Percentiles rank a stretch among this genome's conserved stretches.
Conservation (phyloP, 768 basidiomycete genomes). For the Boletus fagicola region DNA sequence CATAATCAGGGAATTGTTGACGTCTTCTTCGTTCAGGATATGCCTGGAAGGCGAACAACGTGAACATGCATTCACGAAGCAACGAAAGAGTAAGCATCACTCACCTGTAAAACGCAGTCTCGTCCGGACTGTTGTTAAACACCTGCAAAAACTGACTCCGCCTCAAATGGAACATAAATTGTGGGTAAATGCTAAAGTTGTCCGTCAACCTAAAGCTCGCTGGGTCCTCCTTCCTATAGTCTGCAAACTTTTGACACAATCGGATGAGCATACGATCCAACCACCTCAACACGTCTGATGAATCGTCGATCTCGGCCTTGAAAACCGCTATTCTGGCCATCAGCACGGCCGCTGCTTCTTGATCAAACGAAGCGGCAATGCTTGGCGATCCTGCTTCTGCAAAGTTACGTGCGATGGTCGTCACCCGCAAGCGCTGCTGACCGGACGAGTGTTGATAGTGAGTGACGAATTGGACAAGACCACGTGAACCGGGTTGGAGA, state of each 20-base stretch:
- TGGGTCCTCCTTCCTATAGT: conserved; percentile 97
- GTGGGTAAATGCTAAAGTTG: conserved; percentile 98
- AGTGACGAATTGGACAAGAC: conserved; percentile 96
- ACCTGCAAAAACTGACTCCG: conserved; percentile 98
- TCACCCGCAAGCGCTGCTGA: conserved; percentile 94
- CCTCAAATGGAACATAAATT: conserved; percentile 99
- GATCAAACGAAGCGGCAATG: conserved; percentile 93
- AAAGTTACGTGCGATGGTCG: conserved; percentile 96
- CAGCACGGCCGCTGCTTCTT: conserved; percentile 94
- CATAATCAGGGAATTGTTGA: conserved; percentile 99
- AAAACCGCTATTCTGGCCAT: conserved; percentile 99
- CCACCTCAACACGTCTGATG: conserved; percentile 95
- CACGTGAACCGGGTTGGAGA: conserved; percentile 82
- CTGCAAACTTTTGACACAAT: conserved; percentile 98
- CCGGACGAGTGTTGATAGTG: conserved; percentile 98
- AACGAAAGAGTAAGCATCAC: conserved; percentile 17
- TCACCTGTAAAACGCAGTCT: conserved; percentile 96
- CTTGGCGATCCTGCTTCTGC: conserved; percentile 95
- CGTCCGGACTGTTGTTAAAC: conserved; percentile 99
- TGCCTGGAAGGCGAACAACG: conserved; percentile 53
- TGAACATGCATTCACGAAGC: neutral
- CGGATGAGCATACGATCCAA: conserved; percentile 98
- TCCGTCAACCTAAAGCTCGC: conserved; percentile 88
- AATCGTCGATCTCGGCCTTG: conserved; percentile 98
- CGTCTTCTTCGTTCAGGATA: conserved; percentile 93